Percentiles rank a stretch among this genome's conserved stretches.
Conservation (phyloP, 2,329 filamentous ascomycete genomes). For the Aspergillus neoniger region DNA sequence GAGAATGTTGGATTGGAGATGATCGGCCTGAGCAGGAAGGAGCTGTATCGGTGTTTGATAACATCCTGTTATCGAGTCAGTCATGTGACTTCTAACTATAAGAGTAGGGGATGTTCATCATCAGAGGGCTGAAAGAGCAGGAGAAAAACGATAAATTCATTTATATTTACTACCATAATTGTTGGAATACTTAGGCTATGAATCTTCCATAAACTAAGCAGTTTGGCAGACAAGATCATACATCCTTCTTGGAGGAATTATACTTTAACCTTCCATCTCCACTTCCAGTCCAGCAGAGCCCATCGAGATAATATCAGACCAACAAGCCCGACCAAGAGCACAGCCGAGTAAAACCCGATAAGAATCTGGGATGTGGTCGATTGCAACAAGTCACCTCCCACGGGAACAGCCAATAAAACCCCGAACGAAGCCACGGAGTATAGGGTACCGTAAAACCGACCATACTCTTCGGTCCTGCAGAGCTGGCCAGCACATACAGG, state of each 20-base stretch:
- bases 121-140: too few relatives aligned
- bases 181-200: too few relatives aligned
- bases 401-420: slow-evolving; percentile 49
- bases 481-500: slow-evolving; percentile 51
- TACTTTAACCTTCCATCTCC: slow-evolving; percentile 42
- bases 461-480: slow-evolving; percentile 51
- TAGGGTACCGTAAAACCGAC: slow-evolving; percentile 51
- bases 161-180: too few relatives aligned
- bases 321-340: slow-evolving; percentile 40
- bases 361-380: slow-evolving; percentile 48
- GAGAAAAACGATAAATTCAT: too few relatives aligned
- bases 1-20: too few relatives aligned
- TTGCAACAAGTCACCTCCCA: slow-evolving; percentile 51
- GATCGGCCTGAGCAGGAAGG: too few relatives aligned
- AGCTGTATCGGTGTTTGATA: too few relatives aligned
- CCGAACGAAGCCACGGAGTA: slow-evolving; percentile 52
- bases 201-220: too few relatives aligned
- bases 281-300: slow-evolving; percentile 41
- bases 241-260: background rate
- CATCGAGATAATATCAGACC: slow-evolving; percentile 35
- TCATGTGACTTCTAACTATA: too few relatives aligned
- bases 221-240: too few relatives aligned
- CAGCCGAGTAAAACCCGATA: slow-evolving; percentile 50
- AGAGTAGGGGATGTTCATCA: too few relatives aligned
- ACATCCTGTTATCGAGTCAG: too few relatives aligned